Percentiles rank a stretch among this genome's conserved stretches.
Conservation (phyloP, 768 basidiomycete genomes). For the Phylloporus arenicola region DNA sequence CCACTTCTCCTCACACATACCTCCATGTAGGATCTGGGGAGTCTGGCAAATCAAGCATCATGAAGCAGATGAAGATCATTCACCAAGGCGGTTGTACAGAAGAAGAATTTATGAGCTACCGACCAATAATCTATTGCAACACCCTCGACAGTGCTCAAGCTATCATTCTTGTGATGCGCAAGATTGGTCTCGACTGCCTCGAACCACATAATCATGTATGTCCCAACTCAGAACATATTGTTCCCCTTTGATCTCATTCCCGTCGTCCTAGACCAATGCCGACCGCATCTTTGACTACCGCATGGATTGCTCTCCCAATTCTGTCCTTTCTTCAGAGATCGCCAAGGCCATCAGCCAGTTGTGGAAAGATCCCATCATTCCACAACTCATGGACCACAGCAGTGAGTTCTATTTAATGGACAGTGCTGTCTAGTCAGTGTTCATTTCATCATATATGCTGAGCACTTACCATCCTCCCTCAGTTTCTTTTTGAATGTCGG, state of each 20-base stretch:
- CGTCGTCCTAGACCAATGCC: slow-evolving; percentile 36
- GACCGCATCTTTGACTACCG: slow-evolving; percentile 61
- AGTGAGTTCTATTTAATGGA: slow-evolving; percentile 93
- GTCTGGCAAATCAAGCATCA: slow-evolving; percentile 92
- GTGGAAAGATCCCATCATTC: slow-evolving; percentile 64
- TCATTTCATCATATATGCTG: neutral
- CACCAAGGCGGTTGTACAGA: slow-evolving; percentile 85
- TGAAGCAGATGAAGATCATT: slow-evolving; percentile 99
- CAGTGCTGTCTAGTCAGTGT: slow-evolving; percentile 78
- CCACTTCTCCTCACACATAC: slow-evolving; percentile 5
- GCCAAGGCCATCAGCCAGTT: slow-evolving; percentile 63
- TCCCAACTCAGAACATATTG: neutral
- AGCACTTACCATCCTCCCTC: neutral
- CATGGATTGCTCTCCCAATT: slow-evolving; percentile 36
- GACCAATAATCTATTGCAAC: slow-evolving; percentile 77
- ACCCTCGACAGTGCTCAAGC: slow-evolving; percentile 86
- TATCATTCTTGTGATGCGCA: slow-evolving; percentile 79
- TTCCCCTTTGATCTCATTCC: neutral
- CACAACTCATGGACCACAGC: slow-evolving; percentile 47
- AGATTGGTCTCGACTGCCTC: slow-evolving; percentile 74
- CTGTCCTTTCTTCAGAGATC: slow-evolving; percentile 55
- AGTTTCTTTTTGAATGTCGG: slow-evolving; percentile 84
- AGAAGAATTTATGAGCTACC: slow-evolving; percentile 71
- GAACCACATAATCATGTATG: slow-evolving; percentile 56
- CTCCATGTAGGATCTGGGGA: slow-evolving; percentile 77